Base-by-base conservation (phyloP, 2,329 filamentous ascomycete genomes). In the Stemphylium vesicarium region DNA sequence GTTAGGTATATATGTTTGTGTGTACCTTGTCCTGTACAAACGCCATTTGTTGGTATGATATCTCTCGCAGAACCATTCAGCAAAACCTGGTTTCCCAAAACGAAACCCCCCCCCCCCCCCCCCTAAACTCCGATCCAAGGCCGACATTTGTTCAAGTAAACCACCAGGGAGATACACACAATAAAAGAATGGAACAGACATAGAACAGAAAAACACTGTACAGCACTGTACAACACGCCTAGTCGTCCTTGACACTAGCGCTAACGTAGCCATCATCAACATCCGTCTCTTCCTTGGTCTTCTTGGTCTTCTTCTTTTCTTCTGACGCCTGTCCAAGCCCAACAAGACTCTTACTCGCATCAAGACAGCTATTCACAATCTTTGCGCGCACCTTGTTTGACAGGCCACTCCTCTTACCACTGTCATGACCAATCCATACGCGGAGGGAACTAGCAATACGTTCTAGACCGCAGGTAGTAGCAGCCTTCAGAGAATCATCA, bases 381-480 rank as follows among this genome's bases (percentile, higher is more conserved):
- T 66, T 69, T 3, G 67, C 68, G 13, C 77, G 69, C 4, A 75
- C 72, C 49, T 72, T 76, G 22, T 69, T 69, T 6, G 65, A 71
- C 53, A 81, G 47, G 0, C 79, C 79, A 33, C 72, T 77, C 7
- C 69, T 68, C 8, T 72, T 69, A 6, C 77, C 79, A 4, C 74
- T 75, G 16, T 76, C 75, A 26, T 77, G 78, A 3, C 80, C 79
- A 35, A 80, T 69, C 80, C 80, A 82, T 43, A 79, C 69, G 4
- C 80, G 72, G 36, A 82, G 63, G 18, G 72, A 75, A 47, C 71
- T 74, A 4, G 78, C 78, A 20, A 81, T 63, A 29, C 77, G 71
- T 54, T 81, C 79, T 4, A 81, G 66, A 0, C 78, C 79, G 16
- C 66, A 60, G 42, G 71, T 72, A 0, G 73, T 72, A 16, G 74